Conservation (phyloP, 2,329 filamentous ascomycete genomes). For the Daldinia eschscholtzii region DNA sequence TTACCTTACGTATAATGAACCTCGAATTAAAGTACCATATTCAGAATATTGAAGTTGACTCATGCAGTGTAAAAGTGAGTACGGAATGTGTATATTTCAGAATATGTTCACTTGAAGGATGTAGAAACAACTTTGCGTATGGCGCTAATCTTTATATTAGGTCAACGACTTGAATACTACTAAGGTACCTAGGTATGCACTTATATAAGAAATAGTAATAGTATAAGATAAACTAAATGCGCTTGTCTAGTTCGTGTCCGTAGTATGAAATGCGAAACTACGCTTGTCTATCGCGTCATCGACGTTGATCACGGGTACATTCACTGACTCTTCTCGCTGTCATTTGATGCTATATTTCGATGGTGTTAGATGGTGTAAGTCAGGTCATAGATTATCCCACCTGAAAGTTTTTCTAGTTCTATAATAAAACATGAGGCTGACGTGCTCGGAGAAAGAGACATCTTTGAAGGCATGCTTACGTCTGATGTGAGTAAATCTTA, state of each 20-base stretch:
- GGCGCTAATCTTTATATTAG: neutral
- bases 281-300: conserved; percentile 11
- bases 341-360: conserved; percentile 7
- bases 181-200: no score
- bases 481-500: neutral
- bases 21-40: neutral
- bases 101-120: neutral
- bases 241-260: neutral
- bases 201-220: neutral
- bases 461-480: conserved; percentile 11
- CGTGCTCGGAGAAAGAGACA: neutral
- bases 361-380: neutral
- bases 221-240: neutral
- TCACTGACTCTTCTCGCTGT: neutral
- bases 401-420: neutral
- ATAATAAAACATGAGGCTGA: conserved; percentile 18
- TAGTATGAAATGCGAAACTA: conserved; percentile 4
- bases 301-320: conserved; percentile 7
- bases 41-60: neutral
- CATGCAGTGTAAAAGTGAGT: neutral
- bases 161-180: neutral
- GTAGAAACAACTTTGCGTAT: neutral
- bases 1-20: neutral
- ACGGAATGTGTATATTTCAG: neutral
- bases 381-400: neutral